Evolutionary conservation across 192 early-diverging fungal genomes (phyloP).

Genomic region (Pecoramyces ruminantium): DNA sequence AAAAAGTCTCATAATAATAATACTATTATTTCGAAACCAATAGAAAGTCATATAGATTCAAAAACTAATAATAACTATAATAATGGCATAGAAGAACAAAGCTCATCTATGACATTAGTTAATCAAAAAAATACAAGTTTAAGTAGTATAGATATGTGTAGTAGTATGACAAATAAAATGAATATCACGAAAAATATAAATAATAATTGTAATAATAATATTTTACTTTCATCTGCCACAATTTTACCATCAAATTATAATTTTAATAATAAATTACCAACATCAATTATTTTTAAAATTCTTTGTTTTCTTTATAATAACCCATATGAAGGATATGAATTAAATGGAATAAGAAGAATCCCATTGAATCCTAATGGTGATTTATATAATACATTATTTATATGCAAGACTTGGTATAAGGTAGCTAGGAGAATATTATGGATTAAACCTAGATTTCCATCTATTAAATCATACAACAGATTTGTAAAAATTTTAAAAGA

Average conservation of each 20-base stretch:
- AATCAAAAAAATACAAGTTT: background rate
- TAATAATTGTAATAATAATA: background rate
- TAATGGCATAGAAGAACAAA: background rate
- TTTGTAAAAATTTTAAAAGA: background rate
- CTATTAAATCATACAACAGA: background rate
- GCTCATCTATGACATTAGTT: background rate
- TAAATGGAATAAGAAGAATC: background rate
- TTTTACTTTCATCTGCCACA: background rate
- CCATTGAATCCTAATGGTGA: background rate
- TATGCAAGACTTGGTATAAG: background rate
- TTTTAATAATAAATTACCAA: background rate
- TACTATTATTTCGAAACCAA: background rate
- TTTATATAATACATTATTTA: background rate
- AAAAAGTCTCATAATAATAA: background rate
- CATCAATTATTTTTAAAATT: background rate
- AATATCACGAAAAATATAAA: background rate
- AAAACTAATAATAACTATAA: too few species aligned
- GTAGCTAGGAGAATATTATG: background rate
- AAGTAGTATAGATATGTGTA: background rate
- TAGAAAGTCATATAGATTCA: too few species aligned
- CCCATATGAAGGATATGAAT: background rate
- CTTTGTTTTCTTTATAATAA: background rate
- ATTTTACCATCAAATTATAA: background rate
- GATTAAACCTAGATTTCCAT: background rate
- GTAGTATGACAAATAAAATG: background rate